Base-by-base conservation (phyloP, 345 rosid genomes). In the Heritiera fomes region DNA sequence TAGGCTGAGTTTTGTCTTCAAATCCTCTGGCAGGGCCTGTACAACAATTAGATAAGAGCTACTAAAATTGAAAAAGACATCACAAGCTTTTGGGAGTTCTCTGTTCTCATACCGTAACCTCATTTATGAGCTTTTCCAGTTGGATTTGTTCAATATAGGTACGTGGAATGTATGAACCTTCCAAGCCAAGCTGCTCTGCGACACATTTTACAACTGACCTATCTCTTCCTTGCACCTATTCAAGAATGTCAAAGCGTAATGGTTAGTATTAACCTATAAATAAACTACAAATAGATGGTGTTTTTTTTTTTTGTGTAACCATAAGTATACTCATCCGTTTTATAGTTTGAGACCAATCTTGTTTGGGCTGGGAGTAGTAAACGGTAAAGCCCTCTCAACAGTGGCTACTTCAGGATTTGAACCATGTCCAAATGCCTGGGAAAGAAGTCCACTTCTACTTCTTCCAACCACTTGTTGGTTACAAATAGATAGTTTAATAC, bases 191-290 rank as follows among this genome's bases (percentile, higher is more conserved):
- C 87, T 86, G 90, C 83, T 90, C 89, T 41, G 98, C 97, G 80
- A 87, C 88, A 77, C 67, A 52, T 87, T 82, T 87, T 71, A 97
- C 94, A 55, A 75, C 80, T 77, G 81, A 72, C 52, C 98, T 90
- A 76, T 97, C 99, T 87, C 86, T 91, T 84, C 99, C 99, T 91
- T 97, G 99, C 77, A 97, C 99, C 99, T 97, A 83, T 80, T 83
- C 56, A 84, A 61, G 15, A 77, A 76, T 73, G 75, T 47, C 34
- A n/a, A 78, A n/a, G 40, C 20, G 0, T 15, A 8, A 47, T 47
- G 40, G 8, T 46, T 52, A 46, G 55, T 14, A 47, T 7, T 32
- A 8, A 15, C 58, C 75, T 28, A 6, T 3, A 47, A 49, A 49
- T 3, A 30, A 30, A 49, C 75, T 49, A 71, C 23, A 71, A 73